Evolutionary conservation across 1,284 basidiomycete species (phyloP).

Genomic region (Takashimella tepidaria): DNA sequence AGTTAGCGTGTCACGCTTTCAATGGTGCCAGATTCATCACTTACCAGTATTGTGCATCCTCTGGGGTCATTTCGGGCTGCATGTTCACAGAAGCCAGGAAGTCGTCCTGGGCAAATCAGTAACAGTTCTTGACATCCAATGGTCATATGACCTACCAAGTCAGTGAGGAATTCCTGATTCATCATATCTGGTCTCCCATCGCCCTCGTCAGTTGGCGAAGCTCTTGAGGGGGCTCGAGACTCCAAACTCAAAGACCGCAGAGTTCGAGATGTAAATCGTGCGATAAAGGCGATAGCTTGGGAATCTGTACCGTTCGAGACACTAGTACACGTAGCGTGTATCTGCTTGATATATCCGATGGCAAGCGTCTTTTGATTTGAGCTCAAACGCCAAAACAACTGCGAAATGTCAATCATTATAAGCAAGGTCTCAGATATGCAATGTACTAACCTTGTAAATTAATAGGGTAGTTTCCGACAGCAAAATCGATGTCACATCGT

Average conservation of each 20-base stretch:
- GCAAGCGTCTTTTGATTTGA: conserved; percentile 13
- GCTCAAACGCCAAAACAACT: conserved; percentile 27
- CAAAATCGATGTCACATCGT: conserved; percentile 36
- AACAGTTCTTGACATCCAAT: too few relatives aligned
- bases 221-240: neutral
- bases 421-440: neutral
- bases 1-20: too few relatives aligned
- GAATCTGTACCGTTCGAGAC: conserved; percentile 16
- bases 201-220: neutral
- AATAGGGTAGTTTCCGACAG: conserved; percentile 27
- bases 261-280: conserved; percentile 15
- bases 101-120: neutral
- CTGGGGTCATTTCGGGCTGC: neutral
- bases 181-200: neutral
- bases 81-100: neutral
- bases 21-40: too few relatives aligned
- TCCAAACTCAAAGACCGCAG: conserved; percentile 12
- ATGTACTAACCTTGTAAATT: conserved; percentile 22
- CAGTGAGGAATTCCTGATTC: neutral
- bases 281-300: conserved; percentile 18
- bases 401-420: neutral
- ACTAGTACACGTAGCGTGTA: conserved; percentile 14
- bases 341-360: conserved; percentile 15
- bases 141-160: neutral
- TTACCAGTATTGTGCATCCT: neutral